These are phyloP conservation scores for Fusarium sp. DNA, from an alignment of 2,329 filamentous ascomycete species.

Conservation along the genomic window DNA sequence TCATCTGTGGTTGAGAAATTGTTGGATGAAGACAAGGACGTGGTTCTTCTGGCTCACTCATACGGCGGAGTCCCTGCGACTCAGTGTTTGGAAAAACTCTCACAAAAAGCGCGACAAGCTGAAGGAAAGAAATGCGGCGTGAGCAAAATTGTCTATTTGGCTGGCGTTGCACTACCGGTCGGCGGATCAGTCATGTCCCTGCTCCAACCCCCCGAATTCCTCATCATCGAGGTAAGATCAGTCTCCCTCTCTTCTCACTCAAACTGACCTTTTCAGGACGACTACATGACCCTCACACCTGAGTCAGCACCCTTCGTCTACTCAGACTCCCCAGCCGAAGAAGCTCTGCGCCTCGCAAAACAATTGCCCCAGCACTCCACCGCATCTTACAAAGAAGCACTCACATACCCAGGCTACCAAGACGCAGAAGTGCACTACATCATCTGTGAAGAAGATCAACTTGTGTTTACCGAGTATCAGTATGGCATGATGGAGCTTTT, in stretches of 20 bases:
- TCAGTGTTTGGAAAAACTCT: conserved; percentile 10
- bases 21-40: neutral
- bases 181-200: neutral
- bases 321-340: conserved; percentile 7
- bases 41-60: conserved; percentile 13
- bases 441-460: conserved; percentile 4
- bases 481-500: conserved; percentile 7
- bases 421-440: conserved; percentile 18
- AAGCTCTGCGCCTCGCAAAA: neutral
- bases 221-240: neutral
- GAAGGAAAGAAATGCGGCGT: conserved; percentile 4
- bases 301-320: neutral
- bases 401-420: conserved; percentile 21
- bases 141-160: conserved; percentile 8
- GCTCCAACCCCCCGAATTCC: neutral
- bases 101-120: neutral
- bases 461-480: neutral
- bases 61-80: conserved; percentile 18
- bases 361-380: conserved; percentile 17
- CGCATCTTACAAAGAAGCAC: conserved; percentile 9
- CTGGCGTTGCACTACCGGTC: neutral
- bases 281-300: conserved; percentile 8
- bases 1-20: neutral
- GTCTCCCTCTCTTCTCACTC: no score
- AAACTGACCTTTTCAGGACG: neutral